These are phyloP conservation scores for Talaromyces rugulosus DNA, from an alignment of 2,329 filamentous ascomycete genomes.

Conservation along the genomic window DNA sequence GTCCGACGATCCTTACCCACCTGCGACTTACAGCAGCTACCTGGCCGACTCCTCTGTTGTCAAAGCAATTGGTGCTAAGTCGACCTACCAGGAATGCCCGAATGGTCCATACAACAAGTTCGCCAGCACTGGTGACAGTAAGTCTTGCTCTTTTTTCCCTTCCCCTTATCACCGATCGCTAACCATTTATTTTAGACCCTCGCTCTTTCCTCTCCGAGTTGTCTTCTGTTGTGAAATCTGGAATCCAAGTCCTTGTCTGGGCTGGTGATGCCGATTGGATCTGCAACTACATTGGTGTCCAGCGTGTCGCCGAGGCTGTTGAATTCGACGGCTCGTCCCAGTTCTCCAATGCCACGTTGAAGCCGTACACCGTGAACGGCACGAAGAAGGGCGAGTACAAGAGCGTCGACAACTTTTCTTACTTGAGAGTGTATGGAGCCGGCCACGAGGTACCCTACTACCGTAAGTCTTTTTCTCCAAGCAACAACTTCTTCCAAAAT, in stretches of 20 bases:
- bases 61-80: constrained; percentile 57
- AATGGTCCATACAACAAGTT: constrained; percentile 6
- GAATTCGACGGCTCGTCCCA: constrained; percentile 39
- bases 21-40: constrained; percentile 58
- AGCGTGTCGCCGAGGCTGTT: constrained; percentile 48
- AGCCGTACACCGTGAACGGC: constrained; percentile 36
- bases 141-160: constrained; percentile 13
- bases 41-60: constrained; percentile 59
- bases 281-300: constrained; percentile 56
- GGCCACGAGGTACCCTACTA: constrained; percentile 51
- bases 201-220: constrained; percentile 58
- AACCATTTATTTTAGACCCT: constrained; percentile 56
- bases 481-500: neutral
- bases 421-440: constrained; percentile 44
- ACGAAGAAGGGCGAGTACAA: constrained; percentile 42
- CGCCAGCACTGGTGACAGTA: constrained; percentile 39
- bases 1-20: constrained; percentile 58
- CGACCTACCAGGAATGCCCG: constrained; percentile 47
- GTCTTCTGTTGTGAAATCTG: constrained; percentile 52
- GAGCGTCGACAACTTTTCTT: constrained; percentile 46
- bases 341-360: constrained; percentile 50
- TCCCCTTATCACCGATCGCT: neutral
- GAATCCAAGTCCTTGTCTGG: constrained; percentile 54
- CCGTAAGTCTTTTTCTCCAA: neutral
- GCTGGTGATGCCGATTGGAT: constrained; percentile 58